Base-by-base conservation (phyloP, 768 basidiomycete species). In the Serendipita indica region DNA sequence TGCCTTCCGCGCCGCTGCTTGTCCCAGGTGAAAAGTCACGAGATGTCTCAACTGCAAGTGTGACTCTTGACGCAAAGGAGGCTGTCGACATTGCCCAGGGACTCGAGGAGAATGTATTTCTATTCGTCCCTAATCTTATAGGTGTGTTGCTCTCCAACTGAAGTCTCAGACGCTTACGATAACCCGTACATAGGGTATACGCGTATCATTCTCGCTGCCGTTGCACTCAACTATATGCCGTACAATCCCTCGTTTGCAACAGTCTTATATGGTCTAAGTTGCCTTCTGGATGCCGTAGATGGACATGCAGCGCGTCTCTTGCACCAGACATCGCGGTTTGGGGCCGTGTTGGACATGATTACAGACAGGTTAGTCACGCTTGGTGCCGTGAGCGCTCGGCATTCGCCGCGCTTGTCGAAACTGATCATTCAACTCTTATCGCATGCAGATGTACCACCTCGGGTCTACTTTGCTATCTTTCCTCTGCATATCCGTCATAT, bases 271-370 rank as follows among this genome's bases (percentile, higher is more conserved):
- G 79, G 80, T 60, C 71, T 97, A 59, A 97, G 92, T 10, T 92
- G 89, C 69, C 76, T 99, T 39, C 75, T 99, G 64, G 96, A 99
- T 67, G 96, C 91, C 14, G 85, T 93, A 28, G 96, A 98, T 63
- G 96, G 96, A 2, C 83, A 86, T 67, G 93, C 86, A 6, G 96
- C 96, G 12, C 77, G 96, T 45, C 81, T 82, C 0, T 73, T 96
- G 39, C 83, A 82, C 10, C 93, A 99, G 72, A 86, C 90, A 3
- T 91, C 88, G 58, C 93, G 94, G 72, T 97, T 98, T 71, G 96
- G 96, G 22, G 92, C 91, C 2, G 94, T 98, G 41, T 72, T 99
- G 65, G 96, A 99, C 71, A 99, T 99, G 96, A 94, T 99, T 39
- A 98, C 96, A 3, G 96, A 99, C 70, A 75, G 94, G 92, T 94